Percentiles rank a stretch among this genome's conserved stretches.
Conservation (phyloP, 805 yeast species). For the Nematodospora valgi region DNA sequence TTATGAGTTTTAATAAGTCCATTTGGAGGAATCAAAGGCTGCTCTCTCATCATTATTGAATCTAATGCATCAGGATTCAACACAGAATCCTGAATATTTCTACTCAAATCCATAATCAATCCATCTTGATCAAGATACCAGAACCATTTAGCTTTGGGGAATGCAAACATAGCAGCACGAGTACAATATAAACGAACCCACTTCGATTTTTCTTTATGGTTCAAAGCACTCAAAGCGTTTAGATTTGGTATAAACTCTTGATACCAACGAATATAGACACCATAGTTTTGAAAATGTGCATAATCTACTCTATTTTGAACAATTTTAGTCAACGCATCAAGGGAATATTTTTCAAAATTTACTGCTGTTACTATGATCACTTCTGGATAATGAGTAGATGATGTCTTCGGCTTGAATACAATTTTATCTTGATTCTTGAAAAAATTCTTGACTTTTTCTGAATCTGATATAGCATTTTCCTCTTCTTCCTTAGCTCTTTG, state of each 20-base stretch:
- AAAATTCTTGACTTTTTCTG: conserved; percentile 46
- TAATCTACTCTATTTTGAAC: conserved; percentile 88
- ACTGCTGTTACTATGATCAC: conserved; percentile 74
- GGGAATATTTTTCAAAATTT: conserved; percentile 65
- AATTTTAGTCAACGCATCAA: conserved; percentile 58
- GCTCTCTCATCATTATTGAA: conserved; percentile 62
- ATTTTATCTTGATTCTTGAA: conserved; percentile 67
- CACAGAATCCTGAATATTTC: conserved; percentile 58
- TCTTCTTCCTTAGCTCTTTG: conserved; percentile 43
- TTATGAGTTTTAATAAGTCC: conserved; percentile 69
- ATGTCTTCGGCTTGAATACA: conserved; percentile 38
- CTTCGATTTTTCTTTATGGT: conserved; percentile 40
- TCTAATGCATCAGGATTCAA: conserved; percentile 59
- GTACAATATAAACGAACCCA: conserved; percentile 67
- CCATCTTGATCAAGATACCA: conserved; percentile 85
- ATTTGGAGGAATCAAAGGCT: conserved; percentile 68
- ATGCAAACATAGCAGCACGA: conserved; percentile 90
- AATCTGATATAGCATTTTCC: conserved; percentile 43
- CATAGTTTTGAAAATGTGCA: conserved; percentile 77
- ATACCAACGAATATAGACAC: conserved; percentile 78
- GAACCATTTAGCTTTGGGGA: conserved; percentile 86
- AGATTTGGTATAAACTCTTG: conserved; percentile 75
- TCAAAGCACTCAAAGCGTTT: conserved; percentile 39
- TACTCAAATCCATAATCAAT: conserved; percentile 65
- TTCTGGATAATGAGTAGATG: conserved; percentile 49